phyloP scores from a whole-genome alignment of 371 early-diverging fungal genomes.

The Mucor sp. region DNA sequence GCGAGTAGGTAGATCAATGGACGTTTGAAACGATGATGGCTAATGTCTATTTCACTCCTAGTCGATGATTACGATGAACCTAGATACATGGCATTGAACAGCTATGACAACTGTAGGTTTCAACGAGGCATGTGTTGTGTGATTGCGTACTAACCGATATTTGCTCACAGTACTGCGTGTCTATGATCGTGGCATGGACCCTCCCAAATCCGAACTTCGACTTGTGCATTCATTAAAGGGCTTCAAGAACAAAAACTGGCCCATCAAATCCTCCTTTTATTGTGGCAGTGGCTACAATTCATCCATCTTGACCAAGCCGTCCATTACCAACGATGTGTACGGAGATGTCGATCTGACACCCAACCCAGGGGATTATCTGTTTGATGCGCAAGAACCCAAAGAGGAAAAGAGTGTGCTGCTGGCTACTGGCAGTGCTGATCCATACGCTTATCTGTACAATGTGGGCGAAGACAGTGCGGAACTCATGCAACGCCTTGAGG shows the following conservation, averaged over 20 bases:
- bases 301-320: conserved; percentile 42
- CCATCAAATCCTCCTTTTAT: conserved; percentile 83
- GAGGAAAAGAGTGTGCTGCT: conserved; percentile 68
- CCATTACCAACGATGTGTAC: conserved; percentile 36
- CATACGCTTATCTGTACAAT: conserved; percentile 82
- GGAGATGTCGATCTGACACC: conserved; percentile 39
- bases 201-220: conserved; percentile 66
- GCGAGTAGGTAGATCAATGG: conserved; percentile 28
- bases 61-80: conserved; percentile 76
- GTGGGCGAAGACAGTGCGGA: conserved; percentile 75
- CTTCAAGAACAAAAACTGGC: conserved; percentile 89
- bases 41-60: conserved; percentile 3
- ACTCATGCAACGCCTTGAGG: conserved; percentile 78
- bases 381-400: conserved; percentile 46
- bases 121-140: background rate
- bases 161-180: conserved; percentile 69
- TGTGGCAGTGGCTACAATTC: conserved; percentile 67
- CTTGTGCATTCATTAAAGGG: conserved; percentile 78
- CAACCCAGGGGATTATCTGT: conserved; percentile 33
- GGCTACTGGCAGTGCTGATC: conserved; percentile 88
- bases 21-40: background rate
- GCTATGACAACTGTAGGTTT: conserved; percentile 84
- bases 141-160: background rate
- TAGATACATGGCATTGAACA: conserved; percentile 81
- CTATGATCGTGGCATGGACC: conserved; percentile 82